Percentiles rank a stretch among this genome's conserved stretches.
Evolutionary conservation across 2,329 filamentous ascomycete species (phyloP).

Genomic region (Fusarium nelsonii): DNA sequence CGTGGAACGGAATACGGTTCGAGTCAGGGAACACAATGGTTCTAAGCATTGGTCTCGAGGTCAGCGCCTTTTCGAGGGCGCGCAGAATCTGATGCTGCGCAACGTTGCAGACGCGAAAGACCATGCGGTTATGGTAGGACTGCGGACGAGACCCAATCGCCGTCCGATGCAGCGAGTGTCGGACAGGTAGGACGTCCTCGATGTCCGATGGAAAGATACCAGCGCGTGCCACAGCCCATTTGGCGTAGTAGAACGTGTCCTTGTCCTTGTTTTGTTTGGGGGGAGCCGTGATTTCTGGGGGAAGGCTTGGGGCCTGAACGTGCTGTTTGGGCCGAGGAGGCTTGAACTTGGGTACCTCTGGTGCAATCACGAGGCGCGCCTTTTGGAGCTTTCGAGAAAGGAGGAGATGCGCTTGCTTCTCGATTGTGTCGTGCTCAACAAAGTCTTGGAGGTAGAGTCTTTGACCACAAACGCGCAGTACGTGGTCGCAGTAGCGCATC

Average conservation of each 20-base stretch:
- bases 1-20: conserved; percentile 45
- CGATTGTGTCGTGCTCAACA: conserved; percentile 48
- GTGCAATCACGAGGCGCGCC: conserved; percentile 21
- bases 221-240: conserved; percentile 19
- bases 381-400: conserved; percentile 38
- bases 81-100: conserved; percentile 42
- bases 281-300: not conserved
- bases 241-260: conserved; percentile 17
- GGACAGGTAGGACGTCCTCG: conserved; percentile 50
- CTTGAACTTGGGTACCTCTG: conserved; percentile 4
- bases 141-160: conserved; percentile 51
- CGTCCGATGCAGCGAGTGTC: conserved; percentile 49
- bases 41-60: conserved; percentile 49
- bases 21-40: conserved; percentile 44
- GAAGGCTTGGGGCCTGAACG: not conserved
- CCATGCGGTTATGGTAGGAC: conserved; percentile 53
- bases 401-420: conserved; percentile 50
- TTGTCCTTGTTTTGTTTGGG: not conserved
- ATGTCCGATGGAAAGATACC: conserved; percentile 43
- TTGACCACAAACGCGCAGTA: conserved; percentile 45
- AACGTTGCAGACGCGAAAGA: conserved; percentile 47
- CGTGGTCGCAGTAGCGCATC: conserved; percentile 54
- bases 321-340: not conserved
- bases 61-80: conserved; percentile 48
- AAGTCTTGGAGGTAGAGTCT: conserved; percentile 55